These are phyloP conservation scores for Fusarium avenaceum DNA, from an alignment of 2,329 filamentous ascomycete species.

Conservation along the genomic window DNA sequence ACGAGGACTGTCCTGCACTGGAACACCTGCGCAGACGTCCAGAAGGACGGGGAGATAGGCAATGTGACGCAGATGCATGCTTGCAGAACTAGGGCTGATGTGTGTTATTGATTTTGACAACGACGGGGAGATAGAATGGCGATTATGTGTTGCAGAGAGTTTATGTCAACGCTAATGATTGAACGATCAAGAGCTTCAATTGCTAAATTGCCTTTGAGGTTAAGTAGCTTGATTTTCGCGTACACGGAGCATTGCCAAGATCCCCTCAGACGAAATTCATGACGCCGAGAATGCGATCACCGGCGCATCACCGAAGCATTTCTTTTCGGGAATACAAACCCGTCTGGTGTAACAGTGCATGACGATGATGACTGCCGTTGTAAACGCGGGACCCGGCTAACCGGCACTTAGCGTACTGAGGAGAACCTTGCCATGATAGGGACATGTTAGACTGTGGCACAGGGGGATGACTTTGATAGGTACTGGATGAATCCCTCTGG, in stretches of 20 bases:
- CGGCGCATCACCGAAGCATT: slow-evolving; percentile 36
- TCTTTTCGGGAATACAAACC: slow-evolving; percentile 20
- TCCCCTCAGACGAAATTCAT: slow-evolving; percentile 1
- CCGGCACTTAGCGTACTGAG: slow-evolving; percentile 32
- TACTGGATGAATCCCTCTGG: background rate
- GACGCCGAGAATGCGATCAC: slow-evolving; percentile 39
- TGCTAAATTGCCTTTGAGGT: slow-evolving; percentile 6
- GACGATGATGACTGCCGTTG: slow-evolving; percentile 20
- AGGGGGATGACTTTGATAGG: background rate
- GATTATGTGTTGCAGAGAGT: background rate
- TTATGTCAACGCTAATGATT: slow-evolving; percentile 1
- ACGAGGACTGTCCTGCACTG: slow-evolving; percentile 64
- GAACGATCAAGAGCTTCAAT: background rate
- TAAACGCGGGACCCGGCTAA: slow-evolving; percentile 34
- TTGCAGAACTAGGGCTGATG: slow-evolving; percentile 8
- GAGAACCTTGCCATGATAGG: background rate
- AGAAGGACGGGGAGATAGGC: slow-evolving; percentile 33
- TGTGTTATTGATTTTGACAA: background rate
- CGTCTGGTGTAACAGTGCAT: slow-evolving; percentile 26
- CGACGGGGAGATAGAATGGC: background rate
- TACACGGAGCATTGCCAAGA: slow-evolving; percentile 14
- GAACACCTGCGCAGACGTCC: slow-evolving; percentile 37
- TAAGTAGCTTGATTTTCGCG: slow-evolving; percentile 20
- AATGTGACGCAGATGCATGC: slow-evolving; percentile 35
- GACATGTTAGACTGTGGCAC: background rate